Evolutionary conservation across 257 asterid species (phyloP).

Genomic region (Oldenlandia corymbosa): DNA sequence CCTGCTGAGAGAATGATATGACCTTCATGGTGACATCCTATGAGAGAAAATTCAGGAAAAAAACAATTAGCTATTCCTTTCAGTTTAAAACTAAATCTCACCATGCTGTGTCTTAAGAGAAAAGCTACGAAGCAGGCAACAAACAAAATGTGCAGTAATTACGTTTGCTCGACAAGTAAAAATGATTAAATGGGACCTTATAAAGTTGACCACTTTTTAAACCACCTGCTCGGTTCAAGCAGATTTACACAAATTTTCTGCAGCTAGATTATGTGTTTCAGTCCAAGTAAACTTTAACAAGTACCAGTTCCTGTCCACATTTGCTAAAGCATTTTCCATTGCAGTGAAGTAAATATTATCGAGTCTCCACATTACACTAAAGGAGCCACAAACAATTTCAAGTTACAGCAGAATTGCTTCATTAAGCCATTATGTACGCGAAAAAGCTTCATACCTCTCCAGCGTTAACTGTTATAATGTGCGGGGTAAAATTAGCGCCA

Average conservation of each 20-base stretch:
- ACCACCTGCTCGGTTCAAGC: too few species aligned
- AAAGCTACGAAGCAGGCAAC: not conserved
- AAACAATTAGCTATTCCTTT: not conserved
- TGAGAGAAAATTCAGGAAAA: slow-evolving; percentile 10
- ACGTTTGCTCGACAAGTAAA: too few species aligned
- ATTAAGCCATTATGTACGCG: not conserved
- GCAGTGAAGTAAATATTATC: not conserved
- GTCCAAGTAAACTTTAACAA: not conserved
- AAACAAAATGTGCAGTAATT: not conserved
- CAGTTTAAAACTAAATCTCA: not conserved
- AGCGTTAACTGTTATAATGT: slow-evolving; percentile 64
- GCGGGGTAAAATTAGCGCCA: slow-evolving; percentile 84
- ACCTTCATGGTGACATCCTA: slow-evolving; percentile 82
- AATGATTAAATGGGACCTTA: too few species aligned
- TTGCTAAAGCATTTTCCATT: not conserved
- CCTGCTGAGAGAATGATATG: slow-evolving; percentile 81
- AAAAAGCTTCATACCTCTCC: slow-evolving; percentile 58
- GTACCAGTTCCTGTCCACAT: not conserved
- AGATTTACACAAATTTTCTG: too few species aligned
- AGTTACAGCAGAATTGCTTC: not conserved
- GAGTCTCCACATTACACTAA: not conserved
- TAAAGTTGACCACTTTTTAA: too few species aligned
- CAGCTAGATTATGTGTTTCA: not conserved
- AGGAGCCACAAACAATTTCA: not conserved
- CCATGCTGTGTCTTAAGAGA: too few species aligned